These are phyloP conservation scores for Aphanomyces euteiches DNA, from an alignment of 352 stramenopile species.

Conservation along the genomic window DNA sequence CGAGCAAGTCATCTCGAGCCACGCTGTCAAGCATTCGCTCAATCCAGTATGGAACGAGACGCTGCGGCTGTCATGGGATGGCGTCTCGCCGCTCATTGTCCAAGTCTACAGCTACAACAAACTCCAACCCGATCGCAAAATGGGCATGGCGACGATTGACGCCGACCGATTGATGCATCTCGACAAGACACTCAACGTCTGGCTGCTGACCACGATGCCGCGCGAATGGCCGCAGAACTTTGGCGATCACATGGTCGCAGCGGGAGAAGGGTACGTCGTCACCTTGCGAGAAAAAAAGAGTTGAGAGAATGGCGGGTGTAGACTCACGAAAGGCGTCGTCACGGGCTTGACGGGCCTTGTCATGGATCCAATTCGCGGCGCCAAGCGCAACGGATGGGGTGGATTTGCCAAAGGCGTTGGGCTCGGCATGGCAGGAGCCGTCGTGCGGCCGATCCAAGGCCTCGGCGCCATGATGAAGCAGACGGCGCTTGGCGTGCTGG, in stretches of 20 bases:
- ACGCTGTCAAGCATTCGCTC: constrained; percentile 63
- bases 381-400: constrained; percentile 62
- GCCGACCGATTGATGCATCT: constrained; percentile 43
- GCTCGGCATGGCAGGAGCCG: constrained; percentile 58
- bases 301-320: background rate
- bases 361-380: constrained; percentile 74
- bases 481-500: constrained; percentile 54
- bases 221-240: constrained; percentile 71
- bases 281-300: background rate
- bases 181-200: constrained; percentile 38
- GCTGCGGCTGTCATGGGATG: constrained; percentile 78
- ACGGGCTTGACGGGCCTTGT: constrained; percentile 68
- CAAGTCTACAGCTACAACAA: constrained; percentile 76
- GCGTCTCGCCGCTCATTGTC: constrained; percentile 52
- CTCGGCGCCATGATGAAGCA: constrained; percentile 75
- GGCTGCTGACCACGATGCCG: constrained; percentile 59
- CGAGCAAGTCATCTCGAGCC: constrained; percentile 66
- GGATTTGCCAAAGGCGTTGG: constrained; percentile 73
- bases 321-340: constrained; percentile 59
- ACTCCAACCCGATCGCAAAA: constrained; percentile 54
- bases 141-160: constrained; percentile 58
- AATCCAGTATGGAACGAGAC: constrained; percentile 65
- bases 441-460: constrained; percentile 68
- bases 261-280: constrained; percentile 44
- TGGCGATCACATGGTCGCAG: constrained; percentile 75